Conservation (phyloP, 2,329 filamentous ascomycete genomes). For the Plectosphaerella sp. region DNA sequence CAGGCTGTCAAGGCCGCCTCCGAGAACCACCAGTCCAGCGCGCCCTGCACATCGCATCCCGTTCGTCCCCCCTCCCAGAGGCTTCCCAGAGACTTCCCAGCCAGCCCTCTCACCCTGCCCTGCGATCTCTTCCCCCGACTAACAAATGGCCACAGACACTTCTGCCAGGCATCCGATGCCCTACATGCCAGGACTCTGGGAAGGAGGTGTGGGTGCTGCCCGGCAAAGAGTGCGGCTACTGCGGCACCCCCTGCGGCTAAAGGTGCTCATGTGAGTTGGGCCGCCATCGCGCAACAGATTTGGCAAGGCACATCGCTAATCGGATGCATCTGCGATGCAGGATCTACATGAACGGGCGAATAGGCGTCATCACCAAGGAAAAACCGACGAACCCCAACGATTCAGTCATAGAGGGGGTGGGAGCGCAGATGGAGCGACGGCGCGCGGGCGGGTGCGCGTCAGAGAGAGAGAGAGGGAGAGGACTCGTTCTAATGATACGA, state of each 20-base stretch:
- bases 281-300: neutral
- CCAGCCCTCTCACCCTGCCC: neutral
- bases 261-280: neutral
- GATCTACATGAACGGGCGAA: neutral
- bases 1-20: conserved; percentile 8
- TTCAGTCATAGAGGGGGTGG: neutral
- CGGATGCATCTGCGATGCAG: neutral
- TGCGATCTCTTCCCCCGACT: neutral
- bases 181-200: conserved; percentile 43
- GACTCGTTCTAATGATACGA: no score
- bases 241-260: conserved; percentile 39
- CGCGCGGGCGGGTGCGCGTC: no score
- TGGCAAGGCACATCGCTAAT: conserved; percentile 1
- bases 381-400: neutral
- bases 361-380: neutral
- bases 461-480: no score
- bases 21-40: neutral
- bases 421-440: no score
- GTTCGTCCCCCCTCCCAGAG: neutral
- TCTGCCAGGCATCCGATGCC: conserved; percentile 48
- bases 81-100: neutral
- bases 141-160: conserved; percentile 16
- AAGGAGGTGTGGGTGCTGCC: conserved; percentile 53
- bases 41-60: neutral
- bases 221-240: conserved; percentile 45